Conservation (phyloP, 306 rosid genomes). For the Senna siamea region DNA sequence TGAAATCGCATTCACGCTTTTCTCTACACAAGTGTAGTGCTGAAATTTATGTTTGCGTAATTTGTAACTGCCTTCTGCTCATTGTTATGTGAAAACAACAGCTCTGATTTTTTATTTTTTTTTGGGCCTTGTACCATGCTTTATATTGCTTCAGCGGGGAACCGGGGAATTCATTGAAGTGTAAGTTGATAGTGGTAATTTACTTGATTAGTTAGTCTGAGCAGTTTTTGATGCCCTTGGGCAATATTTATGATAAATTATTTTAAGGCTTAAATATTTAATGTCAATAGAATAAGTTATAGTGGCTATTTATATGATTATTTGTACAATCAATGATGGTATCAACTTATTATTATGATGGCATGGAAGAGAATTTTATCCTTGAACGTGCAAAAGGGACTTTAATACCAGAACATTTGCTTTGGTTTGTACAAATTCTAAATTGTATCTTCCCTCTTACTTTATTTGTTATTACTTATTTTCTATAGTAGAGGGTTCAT, state of each 20-base stretch:
- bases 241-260: neutral
- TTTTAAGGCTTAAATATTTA: neutral
- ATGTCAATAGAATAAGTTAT: neutral
- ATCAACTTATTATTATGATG: neutral
- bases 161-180: neutral
- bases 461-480: neutral
- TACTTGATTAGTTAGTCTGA: constrained; percentile 14
- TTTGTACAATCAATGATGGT: neutral
- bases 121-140: neutral
- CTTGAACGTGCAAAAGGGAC: neutral
- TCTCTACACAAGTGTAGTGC: neutral
- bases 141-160: constrained; percentile 20
- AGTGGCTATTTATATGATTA: neutral
- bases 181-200: neutral
- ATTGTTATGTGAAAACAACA: constrained; percentile 4
- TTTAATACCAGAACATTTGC: neutral
- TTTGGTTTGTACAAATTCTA: no score
- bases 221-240: neutral
- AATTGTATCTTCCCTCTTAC: neutral
- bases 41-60: neutral
- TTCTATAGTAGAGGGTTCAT: neutral
- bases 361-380: neutral
- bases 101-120: neutral
- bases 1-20: neutral
- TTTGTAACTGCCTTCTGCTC: neutral